Evolutionary conservation across 495 filamentous ascomycete genomes (phyloP).

Genomic region (Xylaria acuta): DNA sequence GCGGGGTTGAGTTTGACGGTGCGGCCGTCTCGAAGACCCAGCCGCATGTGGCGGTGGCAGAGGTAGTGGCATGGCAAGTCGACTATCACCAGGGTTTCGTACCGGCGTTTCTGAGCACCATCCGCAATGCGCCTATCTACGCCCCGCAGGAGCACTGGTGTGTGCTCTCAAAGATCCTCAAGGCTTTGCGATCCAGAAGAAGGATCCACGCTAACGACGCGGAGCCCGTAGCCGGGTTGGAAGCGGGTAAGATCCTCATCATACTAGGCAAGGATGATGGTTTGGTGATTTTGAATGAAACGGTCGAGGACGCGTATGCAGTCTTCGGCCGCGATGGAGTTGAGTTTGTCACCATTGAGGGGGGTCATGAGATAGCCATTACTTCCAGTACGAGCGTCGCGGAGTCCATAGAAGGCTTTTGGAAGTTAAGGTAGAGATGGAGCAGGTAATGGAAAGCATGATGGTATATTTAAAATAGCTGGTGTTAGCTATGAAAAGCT

Average conservation of each 20-base stretch:
- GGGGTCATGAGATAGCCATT: conserved; percentile 60
- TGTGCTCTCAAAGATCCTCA: conserved; percentile 58
- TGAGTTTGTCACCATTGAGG: conserved; percentile 53
- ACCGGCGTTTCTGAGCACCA: conserved; percentile 56
- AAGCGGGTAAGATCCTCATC: conserved; percentile 57
- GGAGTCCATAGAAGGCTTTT: conserved; percentile 47
- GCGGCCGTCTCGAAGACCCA: conserved; percentile 48
- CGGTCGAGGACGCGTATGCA: conserved; percentile 52
- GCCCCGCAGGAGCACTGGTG: conserved; percentile 62
- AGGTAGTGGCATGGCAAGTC: conserved; percentile 61
- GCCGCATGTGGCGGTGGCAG: conserved; percentile 43
- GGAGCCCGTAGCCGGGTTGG: conserved; percentile 41
- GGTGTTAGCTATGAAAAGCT: not conserved
- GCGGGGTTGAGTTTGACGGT: conserved; percentile 47
- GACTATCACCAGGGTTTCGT: conserved; percentile 60
- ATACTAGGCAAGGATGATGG: conserved; percentile 60
- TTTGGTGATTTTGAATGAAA: conserved; percentile 60
- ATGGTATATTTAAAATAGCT: not conserved
- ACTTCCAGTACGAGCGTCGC: conserved; percentile 49
- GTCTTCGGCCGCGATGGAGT: conserved; percentile 52
- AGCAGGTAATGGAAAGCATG: not conserved
- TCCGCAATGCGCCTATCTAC: conserved; percentile 56
- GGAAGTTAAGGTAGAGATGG: conserved; percentile 28
- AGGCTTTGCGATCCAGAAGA: conserved; percentile 44
- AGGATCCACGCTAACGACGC: conserved; percentile 15